phyloP scores from a whole-genome alignment of 139 green algal genomes.

The Chloropicon primus region DNA sequence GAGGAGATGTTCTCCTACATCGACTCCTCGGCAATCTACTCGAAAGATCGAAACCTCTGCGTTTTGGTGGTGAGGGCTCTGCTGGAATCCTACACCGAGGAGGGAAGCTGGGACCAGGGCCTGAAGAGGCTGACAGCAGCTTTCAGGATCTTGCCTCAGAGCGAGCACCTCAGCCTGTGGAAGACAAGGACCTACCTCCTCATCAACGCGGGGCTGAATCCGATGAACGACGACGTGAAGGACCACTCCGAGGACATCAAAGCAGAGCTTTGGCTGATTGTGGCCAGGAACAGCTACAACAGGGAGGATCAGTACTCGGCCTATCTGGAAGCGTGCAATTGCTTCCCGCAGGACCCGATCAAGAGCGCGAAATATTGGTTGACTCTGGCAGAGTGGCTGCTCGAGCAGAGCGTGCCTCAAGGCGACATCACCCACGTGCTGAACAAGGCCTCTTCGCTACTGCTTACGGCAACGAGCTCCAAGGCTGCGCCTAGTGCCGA shows the following conservation, averaged over 20 bases:
- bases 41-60: background rate
- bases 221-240: background rate
- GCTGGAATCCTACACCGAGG: background rate
- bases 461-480: background rate
- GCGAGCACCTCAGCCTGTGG: background rate
- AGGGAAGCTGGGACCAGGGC: background rate
- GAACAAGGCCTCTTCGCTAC: background rate
- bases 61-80: background rate
- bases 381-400: background rate
- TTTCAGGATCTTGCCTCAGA: background rate
- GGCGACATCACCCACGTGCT: background rate
- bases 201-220: background rate
- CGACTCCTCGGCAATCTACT: background rate
- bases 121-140: background rate
- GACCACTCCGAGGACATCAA: background rate
- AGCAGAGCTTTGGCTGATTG: background rate
- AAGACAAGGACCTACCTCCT: background rate
- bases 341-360: background rate
- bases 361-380: background rate
- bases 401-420: background rate
- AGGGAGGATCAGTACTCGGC: background rate
- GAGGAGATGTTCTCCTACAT: background rate
- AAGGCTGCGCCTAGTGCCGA: background rate
- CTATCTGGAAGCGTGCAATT: background rate
- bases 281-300: background rate